Evolutionary conservation across 164 flowering plant genomes (phyloP), one percentile per base, ranked within the genome.

Genomic region (Paratinospora sagittata): DNA sequence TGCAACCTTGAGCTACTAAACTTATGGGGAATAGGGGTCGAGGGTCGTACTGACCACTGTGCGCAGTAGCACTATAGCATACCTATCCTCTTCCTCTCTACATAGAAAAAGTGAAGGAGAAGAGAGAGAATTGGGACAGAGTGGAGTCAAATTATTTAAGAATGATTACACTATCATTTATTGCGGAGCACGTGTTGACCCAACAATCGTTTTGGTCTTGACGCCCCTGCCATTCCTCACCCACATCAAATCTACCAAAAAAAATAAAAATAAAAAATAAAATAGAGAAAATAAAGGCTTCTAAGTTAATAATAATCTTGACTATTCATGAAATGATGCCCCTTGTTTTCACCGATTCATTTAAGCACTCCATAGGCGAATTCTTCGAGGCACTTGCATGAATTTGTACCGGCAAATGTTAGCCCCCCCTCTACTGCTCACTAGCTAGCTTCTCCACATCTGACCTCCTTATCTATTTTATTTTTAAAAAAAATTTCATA

Each of bases 81-180:
- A 19, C 19, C 21, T n/a, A n/a, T n/a, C n/a, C n/a, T n/a, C n/a
- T n/a, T n/a, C n/a, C n/a, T n/a, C n/a, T n/a, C n/a, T n/a, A n/a
- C n/a, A n/a, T n/a, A n/a, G n/a, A n/a, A n/a, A n/a, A n/a, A n/a
- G n/a, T n/a, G n/a, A n/a, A n/a, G n/a, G 23, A 66, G 30, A 39
- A 66, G 2, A 6, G 10, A 17, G 21, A 21, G 16, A 17, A 19
- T 14, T 23, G 49, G 61, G 17, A 58, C 55, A 17, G 66, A 63
- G 66, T 9, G 39, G 71, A 78, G 81, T 81, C 85, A 81, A 84
- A 85, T 85, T 78, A 85, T 85, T 84, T 73, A 78, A 62, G 70
- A 80, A 85, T 85, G 76, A 85, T 84, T 80, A 84, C 89, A 70
- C 82, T 72, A 85, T 77, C 78, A 81, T 81, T 75, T 68, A 72